Base-by-base conservation (phyloP, 441 rosid genomes). In the Hura crepitans region DNA sequence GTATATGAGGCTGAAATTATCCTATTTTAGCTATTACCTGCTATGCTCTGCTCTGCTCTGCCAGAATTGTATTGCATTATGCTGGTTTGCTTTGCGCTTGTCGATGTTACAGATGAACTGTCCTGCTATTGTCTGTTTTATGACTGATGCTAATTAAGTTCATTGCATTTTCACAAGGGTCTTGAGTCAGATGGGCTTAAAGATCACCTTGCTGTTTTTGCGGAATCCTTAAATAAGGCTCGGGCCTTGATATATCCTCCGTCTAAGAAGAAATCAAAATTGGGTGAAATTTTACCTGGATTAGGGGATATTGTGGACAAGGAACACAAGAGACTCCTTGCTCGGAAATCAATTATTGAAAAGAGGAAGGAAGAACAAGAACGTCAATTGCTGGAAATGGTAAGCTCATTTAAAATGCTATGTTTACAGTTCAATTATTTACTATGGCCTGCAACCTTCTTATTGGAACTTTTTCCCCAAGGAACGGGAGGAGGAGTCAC, bases 311-410 rank as follows among this genome's bases (percentile, higher is more conserved):
- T 80, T 60, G 91, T 93, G 57, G 97, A 93, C 30, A 93, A 86
- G 81, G 98, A 96, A 76, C 97, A 96, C 79, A 91, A 86, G 82
- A 86, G 93, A 72, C 90, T 96, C 59, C 97, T 93, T 68, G 99
- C 98, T 70, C 85, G 98, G 72, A 93, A 93, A 77, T 83, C 96
- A 56, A 86, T 96, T 71, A 96, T 96, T 74, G 98, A 93, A 81
- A 91, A 93, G 78, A 86, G 97, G 72, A 96, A 96, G 82, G 99
- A 96, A 81, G 98, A 93, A 70, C 97, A 89, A 73, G 99, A 96
- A 76, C 91, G 93, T 6, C 98, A 96, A 77, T 95, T 89, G 70
- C 72, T 91, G 76, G 98, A 91, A 85, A 82, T 91, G 96, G 99
- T 91, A 87, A 51, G 27, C 11, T 6, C 28, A 39, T 62, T 39